Evolutionary conservation across 2,329 filamentous ascomycete genomes (phyloP).

Genomic region (Pseudogymnoascus sp.): DNA sequence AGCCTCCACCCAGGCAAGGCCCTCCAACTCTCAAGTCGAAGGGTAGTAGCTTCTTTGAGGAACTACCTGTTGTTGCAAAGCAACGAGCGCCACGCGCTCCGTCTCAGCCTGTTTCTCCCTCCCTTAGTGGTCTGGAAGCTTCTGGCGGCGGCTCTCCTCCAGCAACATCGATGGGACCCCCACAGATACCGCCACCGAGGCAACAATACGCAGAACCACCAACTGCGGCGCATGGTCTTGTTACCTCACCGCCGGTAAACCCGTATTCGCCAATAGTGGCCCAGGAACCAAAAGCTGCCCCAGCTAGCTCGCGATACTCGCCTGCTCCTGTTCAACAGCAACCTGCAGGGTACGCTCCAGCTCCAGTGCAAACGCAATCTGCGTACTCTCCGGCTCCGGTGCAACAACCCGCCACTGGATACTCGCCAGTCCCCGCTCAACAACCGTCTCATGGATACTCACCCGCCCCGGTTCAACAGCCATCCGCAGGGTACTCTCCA

Average conservation of each 20-base stretch:
- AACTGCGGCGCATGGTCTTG: constrained; percentile 19
- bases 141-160: constrained; percentile 16
- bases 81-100: constrained; percentile 46
- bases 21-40: constrained; percentile 27
- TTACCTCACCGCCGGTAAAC: constrained; percentile 25
- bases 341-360: constrained; percentile 12
- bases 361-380: constrained; percentile 29
- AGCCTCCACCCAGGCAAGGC: not conserved
- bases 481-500: constrained; percentile 13
- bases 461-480: constrained; percentile 11
- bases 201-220: constrained; percentile 11
- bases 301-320: constrained; percentile 19
- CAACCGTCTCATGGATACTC: constrained; percentile 14
- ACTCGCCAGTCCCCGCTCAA: not conserved
- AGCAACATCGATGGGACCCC: constrained; percentile 13
- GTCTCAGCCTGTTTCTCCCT: constrained; percentile 18
- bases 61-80: constrained; percentile 56
- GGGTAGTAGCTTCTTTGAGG: constrained; percentile 63
- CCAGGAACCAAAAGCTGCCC: not conserved
- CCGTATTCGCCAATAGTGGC: constrained; percentile 23
- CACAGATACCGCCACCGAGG: constrained; percentile 15
- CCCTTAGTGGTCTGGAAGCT: constrained; percentile 18
- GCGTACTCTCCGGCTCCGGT: constrained; percentile 54
- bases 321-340: constrained; percentile 9
- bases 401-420: constrained; percentile 27